Conservation (phyloP, 768 basidiomycete genomes). For the Cantharellus cinnabarinus region DNA sequence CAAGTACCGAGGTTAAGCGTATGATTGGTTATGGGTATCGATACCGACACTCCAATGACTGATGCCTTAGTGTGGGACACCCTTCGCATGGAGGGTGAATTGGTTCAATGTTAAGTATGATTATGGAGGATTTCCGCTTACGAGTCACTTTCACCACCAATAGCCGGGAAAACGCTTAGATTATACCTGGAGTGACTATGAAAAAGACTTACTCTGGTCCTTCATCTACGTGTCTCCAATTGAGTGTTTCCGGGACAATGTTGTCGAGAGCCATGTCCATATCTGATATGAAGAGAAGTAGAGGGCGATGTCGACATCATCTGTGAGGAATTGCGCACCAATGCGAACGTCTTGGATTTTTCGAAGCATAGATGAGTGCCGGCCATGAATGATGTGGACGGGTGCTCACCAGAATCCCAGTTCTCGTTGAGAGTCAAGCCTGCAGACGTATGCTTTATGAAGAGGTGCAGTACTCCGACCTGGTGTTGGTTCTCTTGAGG, state of each 20-base stretch:
- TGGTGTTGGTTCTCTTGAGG: slow-evolving; percentile 13
- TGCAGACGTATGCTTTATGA: slow-evolving; percentile 69
- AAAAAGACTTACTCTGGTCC: slow-evolving; percentile 55
- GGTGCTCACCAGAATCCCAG: slow-evolving; percentile 44
- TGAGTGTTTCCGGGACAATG: slow-evolving; percentile 65
- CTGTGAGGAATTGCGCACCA: not conserved
- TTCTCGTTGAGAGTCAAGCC: slow-evolving; percentile 80
- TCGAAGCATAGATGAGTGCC: not conserved
- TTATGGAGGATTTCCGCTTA: slow-evolving; percentile 18
- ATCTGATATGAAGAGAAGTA: slow-evolving; percentile 25
- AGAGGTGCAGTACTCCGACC: slow-evolving; percentile 77
- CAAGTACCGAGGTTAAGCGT: slow-evolving; percentile 71
- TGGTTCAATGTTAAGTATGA: not conserved
- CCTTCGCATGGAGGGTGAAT: slow-evolving; percentile 18
- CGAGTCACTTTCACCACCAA: slow-evolving; percentile 39
- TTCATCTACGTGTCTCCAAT: slow-evolving; percentile 80
- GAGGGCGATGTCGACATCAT: no score
- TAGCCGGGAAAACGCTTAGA: not conserved
- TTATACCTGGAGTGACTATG: not conserved
- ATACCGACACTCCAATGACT: slow-evolving; percentile 62
- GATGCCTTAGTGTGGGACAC: slow-evolving; percentile 85
- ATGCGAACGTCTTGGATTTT: not conserved
- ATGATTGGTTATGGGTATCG: slow-evolving; percentile 53
- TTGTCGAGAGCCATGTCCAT: slow-evolving; percentile 89
- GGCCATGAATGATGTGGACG: not conserved